Evolutionary conservation across 371 early-diverging fungal species (phyloP), one percentile per base, ranked within the genome.

Genomic region (Lichtheimia corymbifera): DNA sequence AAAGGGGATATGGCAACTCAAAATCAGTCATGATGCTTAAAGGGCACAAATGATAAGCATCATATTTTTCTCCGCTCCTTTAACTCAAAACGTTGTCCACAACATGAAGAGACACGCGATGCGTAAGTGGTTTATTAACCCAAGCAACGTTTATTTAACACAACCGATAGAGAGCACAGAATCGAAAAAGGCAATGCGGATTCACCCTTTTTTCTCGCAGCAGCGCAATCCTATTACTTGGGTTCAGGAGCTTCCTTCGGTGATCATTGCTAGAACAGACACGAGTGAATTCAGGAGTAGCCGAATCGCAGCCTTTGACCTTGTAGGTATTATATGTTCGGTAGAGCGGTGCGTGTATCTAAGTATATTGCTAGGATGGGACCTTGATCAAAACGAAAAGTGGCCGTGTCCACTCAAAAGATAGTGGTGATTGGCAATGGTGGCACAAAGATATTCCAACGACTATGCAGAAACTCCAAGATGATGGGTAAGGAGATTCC

Each of bases 271-370:
- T 7, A 64, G 55, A 54, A 44, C 64, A 0, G 28, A 35, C 17
- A 60, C 47, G 11, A 30, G 40, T 12, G 63, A 67, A 17, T 9
- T 56, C 15, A 56, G 42, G 17, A 57, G 60, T 22, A 43, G 68
- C 2, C 90, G 84, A 60, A 77, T 95, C 42, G 93, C 94, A 3
- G 87, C 91, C 0, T 95, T 92, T 70, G 95, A 95, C 69, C 75
- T 95, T 60, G 92, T 79, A 79, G 52, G 30, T 52, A 17, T 22
- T 53, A 12, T 30, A 11, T 53, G 24, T 14, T 15, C 30, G 42
- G 20, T 24, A 50, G 20, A n/a, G 13, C 12, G 25, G 6, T 7
- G 7, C 47, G 18, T 35, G 9, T 35, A 11, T 3, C 44, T 43
- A 41, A 50, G 1, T 14, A 9, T 45, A 50, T 14, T 3, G 20